These are phyloP conservation scores for Melastoma candidum DNA, from an alignment of 441 rosid species.

Conservation along the genomic window DNA sequence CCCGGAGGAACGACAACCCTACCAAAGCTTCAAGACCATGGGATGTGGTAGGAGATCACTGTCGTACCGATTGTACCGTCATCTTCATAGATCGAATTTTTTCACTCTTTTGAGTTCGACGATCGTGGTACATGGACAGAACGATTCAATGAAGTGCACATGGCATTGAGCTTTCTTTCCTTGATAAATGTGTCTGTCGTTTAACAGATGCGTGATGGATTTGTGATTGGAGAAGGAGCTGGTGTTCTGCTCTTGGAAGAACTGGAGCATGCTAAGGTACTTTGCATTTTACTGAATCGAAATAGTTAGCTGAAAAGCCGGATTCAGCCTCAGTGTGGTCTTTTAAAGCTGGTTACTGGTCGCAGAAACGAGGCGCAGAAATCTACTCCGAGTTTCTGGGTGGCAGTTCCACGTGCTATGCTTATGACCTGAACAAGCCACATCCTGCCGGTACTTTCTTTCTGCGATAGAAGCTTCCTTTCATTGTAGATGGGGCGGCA, in stretches of 20 bases:
- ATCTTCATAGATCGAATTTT: not conserved
- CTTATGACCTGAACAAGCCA: constrained; percentile 20
- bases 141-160: not conserved
- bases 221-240: constrained; percentile 32
- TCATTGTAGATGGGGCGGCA: no score
- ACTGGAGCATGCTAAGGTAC: constrained; percentile 28
- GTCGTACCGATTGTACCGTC: constrained; percentile 6
- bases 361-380: constrained; percentile 26
- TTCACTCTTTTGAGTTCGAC: not conserved
- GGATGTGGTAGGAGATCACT: constrained; percentile 10
- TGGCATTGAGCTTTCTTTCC: not conserved
- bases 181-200: not conserved
- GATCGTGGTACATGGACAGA: not conserved
- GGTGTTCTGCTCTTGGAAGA: constrained; percentile 28
- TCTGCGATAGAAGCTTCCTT: not conserved
- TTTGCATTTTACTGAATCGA: not conserved
- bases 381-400: constrained; percentile 29
- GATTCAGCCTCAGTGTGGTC: no score
- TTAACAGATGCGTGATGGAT: constrained; percentile 25
- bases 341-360: not conserved
- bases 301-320: not conserved
- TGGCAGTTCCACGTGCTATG: constrained; percentile 23
- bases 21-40: constrained; percentile 32
- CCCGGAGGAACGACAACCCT: constrained; percentile 22
- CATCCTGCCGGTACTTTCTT: constrained; percentile 20